Evolutionary conservation across 2,329 filamentous ascomycete genomes (phyloP), one percentile per base, ranked within the genome.

Genomic region (Aphanocladium album): DNA sequence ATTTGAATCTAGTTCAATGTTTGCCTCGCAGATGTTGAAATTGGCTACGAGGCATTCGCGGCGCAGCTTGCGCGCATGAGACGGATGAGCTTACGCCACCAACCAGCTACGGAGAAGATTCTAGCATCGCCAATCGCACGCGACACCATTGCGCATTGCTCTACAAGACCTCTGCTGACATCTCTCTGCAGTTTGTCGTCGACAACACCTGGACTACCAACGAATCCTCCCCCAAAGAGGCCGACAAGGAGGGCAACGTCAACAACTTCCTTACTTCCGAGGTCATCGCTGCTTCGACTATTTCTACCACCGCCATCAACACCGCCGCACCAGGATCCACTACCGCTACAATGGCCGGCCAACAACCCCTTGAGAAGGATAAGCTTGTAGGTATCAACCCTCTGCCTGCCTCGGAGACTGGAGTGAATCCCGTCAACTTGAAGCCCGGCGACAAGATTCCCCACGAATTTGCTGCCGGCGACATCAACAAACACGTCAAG

Each of bases 201-300:
- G 91, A 99, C 83, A 91, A 90, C 67, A 85, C 84, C 68, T 99
- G 95, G 95, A 87, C 86, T 55, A 89, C 87, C 73, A 93, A 97
- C 76, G 85, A 88, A 68, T 86, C 86, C 62, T 89, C 88, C 46
- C 89, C 90, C 62, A 88, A 89, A 76, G 93, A 97, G 77, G 85
- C 86, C 70, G 93, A 97, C 80, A 83, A 84, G 66, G 81, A 87
- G 70, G 89, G 90, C 70, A 96, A 93, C 82, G 81, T 92, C 69
- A 98, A 98, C 83, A 98, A 98, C 85, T 86, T 97, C 65, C 83
- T 99, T 61, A 83, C 84, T 45, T 86, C 89, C 61, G 84, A 91
- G 64, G 83, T 91, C 71, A 89, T 96, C 57, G 67, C 74, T 63
- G 74, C 73, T 66, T 73, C 77, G 65, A 69, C 79, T 56, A 71